Evolutionary conservation across 495 filamentous ascomycete genomes (phyloP), one percentile per base, ranked within the genome.

Genomic region (Aspergillus kassunensis): DNA sequence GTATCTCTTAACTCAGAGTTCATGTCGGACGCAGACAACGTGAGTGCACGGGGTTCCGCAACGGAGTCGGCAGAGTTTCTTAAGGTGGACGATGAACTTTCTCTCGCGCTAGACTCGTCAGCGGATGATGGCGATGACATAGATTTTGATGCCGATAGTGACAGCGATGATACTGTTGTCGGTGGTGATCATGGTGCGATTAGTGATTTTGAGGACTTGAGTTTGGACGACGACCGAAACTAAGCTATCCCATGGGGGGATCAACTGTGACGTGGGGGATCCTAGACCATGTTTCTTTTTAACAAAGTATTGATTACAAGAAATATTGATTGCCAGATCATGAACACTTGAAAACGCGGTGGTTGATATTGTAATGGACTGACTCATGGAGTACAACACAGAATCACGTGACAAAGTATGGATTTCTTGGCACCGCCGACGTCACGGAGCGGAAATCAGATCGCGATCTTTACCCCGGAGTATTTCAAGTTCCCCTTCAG

Each of bases 331-430:
- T 27, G 21, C 21, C n/a, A 6, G 19, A 23, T 23, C 18, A 45
- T 29, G 7, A 41, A n/a, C 25, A 40, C 21, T 15, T 49, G 31
- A 47, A n/a, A n/a, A n/a, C n/a, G n/a, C n/a, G n/a, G n/a, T n/a
- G n/a, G n/a, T n/a, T n/a, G n/a, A n/a, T n/a, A n/a, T n/a, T n/a
- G n/a, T n/a, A n/a, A n/a, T n/a, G n/a, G n/a, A n/a, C n/a, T n/a
- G n/a, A n/a, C n/a, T n/a, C n/a, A n/a, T n/a, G n/a, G n/a, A n/a
- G n/a, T n/a, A n/a, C n/a, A n/a, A n/a, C n/a, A n/a, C n/a, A n/a
- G n/a, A n/a, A n/a, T n/a, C 58, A 64, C 61, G 61, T 64, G 61
- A 59, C 30, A 33, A 6, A n/a, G n/a, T 13, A 24, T n/a, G 4
- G 6, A 36, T 13, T 13, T 3, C 51, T 57, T 54, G 61, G 56